Base-by-base conservation (phyloP, 1,139 yeast species). In the Yueomyces sp. region DNA sequence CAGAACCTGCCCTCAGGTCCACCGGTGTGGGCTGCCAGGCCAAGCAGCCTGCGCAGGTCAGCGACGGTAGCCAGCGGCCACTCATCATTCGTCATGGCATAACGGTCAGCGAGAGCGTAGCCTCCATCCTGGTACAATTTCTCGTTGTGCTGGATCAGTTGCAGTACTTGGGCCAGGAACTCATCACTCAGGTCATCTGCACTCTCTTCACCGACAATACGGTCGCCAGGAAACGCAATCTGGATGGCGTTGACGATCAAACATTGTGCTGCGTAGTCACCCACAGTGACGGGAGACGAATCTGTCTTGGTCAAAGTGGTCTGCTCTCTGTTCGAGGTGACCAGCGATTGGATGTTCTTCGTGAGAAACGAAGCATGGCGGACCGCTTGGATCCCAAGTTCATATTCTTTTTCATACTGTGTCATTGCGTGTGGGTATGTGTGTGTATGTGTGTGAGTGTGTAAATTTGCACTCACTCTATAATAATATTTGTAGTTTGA, bases 191-290 rank as follows among this genome's bases (percentile, higher is more conserved):
- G 67, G 35, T 75, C 75, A 9, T 66, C 73, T 1, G 96, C 80
- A 50, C 85, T 91, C 61, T 91, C 99, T 62, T 91, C 99, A 27
- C 97, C 99, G 3, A 93, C 95, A 47, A 91, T 77, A 48, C 78
- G 80, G 60, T 91, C 98, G 4, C 59, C 51, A 2, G 96, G 96
- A 66, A 91, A 91, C 50, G 79, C 82, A 44, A 75, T 64, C 54
- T 76, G 73, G 49, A 91, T 74, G 3, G 96, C 93, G 48, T 84
- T 76, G 63, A 86, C 89, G 46, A 91, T 80, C 41, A 91, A 76
- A 0, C 96, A 96, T 59, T 91, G 99, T 0, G 96, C 91, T 4
- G 95, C 96, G 60, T 82, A 91, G 60, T 91, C 99, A 27, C 97
- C 98, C 41, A 91, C 74, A 1, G 99, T 91, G 11, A 91, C 99